A percentile compares a stretch with the other conserved stretches of the same genome.
phyloP scores from a whole-genome alignment of 164 flowering plant species.

The Macadamia integrifolia region DNA sequence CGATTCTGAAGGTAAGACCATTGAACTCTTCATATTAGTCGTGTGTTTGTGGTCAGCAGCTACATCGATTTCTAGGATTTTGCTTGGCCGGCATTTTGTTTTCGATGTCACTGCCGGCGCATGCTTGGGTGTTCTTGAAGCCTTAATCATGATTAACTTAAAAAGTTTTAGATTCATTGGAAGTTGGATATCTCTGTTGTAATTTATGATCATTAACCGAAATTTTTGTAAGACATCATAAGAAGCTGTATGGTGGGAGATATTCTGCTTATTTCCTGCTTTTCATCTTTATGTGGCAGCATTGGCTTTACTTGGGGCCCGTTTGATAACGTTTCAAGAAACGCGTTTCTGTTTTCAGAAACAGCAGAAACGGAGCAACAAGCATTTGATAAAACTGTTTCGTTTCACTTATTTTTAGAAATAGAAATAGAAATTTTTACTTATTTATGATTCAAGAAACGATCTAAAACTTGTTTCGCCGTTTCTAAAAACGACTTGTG shows the following conservation, averaged over 20 bases:
- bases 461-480: too few relatives aligned
- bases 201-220: neutral
- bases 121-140: constrained; percentile 62
- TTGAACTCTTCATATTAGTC: constrained; percentile 11
- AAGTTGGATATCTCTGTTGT: neutral
- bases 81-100: constrained; percentile 81
- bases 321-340: too few relatives aligned
- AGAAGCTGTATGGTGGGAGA: neutral
- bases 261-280: neutral
- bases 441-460: too few relatives aligned
- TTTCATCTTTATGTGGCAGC: neutral
- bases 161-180: constrained; percentile 14
- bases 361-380: too few relatives aligned
- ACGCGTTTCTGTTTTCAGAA: too few relatives aligned
- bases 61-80: constrained; percentile 70
- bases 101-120: constrained; percentile 70
- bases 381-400: too few relatives aligned
- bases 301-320: neutral
- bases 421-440: too few relatives aligned
- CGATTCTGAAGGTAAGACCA: constrained; percentile 15
- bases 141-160: constrained; percentile 32
- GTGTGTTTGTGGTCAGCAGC: constrained; percentile 46
- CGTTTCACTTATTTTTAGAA: too few relatives aligned
- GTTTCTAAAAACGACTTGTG: too few relatives aligned
- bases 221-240: neutral